Evolutionary conservation across 345 rosid genomes (phyloP), one percentile per base, ranked within the genome.

Genomic region (Salix purpurea): DNA sequence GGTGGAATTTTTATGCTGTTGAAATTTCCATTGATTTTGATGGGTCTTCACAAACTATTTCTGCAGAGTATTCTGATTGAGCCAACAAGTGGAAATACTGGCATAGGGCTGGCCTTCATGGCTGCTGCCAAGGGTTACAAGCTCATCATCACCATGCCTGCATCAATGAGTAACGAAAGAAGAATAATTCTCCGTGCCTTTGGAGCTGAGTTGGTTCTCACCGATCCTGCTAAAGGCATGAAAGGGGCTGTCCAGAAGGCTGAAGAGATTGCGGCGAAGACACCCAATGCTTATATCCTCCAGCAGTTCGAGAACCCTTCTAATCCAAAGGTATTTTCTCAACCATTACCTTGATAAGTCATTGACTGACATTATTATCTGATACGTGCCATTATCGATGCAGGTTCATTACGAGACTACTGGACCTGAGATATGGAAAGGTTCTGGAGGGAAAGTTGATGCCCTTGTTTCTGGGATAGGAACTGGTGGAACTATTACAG

Each of bases 81-180:
- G 84, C 97, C 97, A 14, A 94, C 97, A n/a, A 94, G 97, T 81
- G 98, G 98, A 77, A 92, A 94, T 77, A 94, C 98, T 6, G 98
- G 98, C 73, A 92, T 94, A 56, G 97, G 96, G 34, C 86, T 94
- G 79, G 97, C 98, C 4, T 92, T 94, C 84, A 86, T 94, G 79
- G 97, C 97, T 6, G 97, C 97, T 54, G 97, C 96, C 15, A 94
- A 94, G 81, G 86, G 91, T 21, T 94, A 94, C 78, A 89, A 74
- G 86, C 91, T 91, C 72, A 88, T 92, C 67, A 90, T 94, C 65
- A 91, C 97, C 13, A 92, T 94, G 98, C 97, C 98, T 67, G 94
- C 97, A 72, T 89, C 97, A 6, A 94, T 91, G 97, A 92, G 94
- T 86, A 74, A 89, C 16, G 98, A 94, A 80, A 91, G 98, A 84